Base-by-base conservation (phyloP, 2,329 filamentous ascomycete genomes). In the Xylariales sp. region DNA sequence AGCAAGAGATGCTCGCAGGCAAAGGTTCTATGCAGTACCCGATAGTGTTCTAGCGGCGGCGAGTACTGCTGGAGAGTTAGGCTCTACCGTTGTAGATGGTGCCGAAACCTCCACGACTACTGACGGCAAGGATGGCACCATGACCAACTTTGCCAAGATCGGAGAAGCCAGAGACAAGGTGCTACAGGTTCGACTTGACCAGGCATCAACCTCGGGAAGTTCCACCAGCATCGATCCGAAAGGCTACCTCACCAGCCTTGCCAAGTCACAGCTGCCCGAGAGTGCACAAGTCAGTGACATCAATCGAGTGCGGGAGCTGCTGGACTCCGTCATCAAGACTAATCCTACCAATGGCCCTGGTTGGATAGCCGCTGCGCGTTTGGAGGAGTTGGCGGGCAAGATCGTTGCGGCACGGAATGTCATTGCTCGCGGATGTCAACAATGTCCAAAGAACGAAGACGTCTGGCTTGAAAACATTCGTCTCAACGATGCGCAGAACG, bases 101-200 rank as follows among this genome's bases (percentile, higher is more conserved):
- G 85, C 81, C 2, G 61, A 66, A 2, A 63, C 72, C n/a, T 65
- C 67, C 10, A 67, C 62, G 15, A 53, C 57, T 3, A 66, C 47
- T 21, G 48, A 52, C 7, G 65, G 61, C 19, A 76, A 82, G 41
- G 89, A 95, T 54, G 90, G 91, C 3, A 95, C 89, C 2, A 93
- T 95, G 78, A 98, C 91, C 10, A 96, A 98, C 59, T 98, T 98
- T 59, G 91, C 91, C 30, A 87, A 95, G 61, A 97, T 98, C 46
- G 93, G 94, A 63, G 89, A 90, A 30, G 94, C 93, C 15, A 82
- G 93, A 66, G 88, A 96, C 67, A 96, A 95, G 63, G 93, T 96
- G 28, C 75, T 98, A 37, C 85, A 95, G 59, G 91, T 94, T n/a
- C 83, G 88, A 49, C 72, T 98, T 29, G 91, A 97, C 53, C 87